Conservation (phyloP, 2,329 filamentous ascomycete genomes). For the Penicillium sp. region DNA sequence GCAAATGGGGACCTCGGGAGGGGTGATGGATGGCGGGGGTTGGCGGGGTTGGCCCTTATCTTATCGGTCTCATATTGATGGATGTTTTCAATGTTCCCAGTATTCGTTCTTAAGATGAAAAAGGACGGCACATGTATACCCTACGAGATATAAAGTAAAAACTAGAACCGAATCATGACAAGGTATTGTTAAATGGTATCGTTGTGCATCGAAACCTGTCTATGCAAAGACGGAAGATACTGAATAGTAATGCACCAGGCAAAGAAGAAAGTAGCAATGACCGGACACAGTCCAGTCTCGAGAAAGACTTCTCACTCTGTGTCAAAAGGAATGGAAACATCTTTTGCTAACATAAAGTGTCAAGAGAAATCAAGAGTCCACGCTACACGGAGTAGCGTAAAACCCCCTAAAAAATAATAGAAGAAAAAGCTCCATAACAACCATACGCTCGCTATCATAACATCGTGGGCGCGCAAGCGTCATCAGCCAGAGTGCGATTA, state of each 20-base stretch:
- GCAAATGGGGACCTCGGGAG: not conserved
- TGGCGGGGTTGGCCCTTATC: constrained; percentile 12
- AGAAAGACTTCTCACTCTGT: not conserved
- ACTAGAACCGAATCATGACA: not conserved
- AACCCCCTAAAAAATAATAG: not conserved
- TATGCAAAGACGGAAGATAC: constrained; percentile 10
- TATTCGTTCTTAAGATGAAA: not conserved
- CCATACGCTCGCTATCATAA: constrained; percentile 37
- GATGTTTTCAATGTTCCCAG: not conserved
- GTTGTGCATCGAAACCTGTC: constrained; percentile 14
- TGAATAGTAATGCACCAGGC: constrained; percentile 13
- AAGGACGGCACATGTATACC: not conserved
- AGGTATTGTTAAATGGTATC: constrained; percentile 9
- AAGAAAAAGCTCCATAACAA: constrained; percentile 25
- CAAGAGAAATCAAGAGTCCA: not conserved
- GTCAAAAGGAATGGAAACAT: not conserved
- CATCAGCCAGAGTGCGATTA: constrained; percentile 5
- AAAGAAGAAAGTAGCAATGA: constrained; percentile 1
- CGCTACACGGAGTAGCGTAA: not conserved
- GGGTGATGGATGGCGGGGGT: constrained; percentile 6
- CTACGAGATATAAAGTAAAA: not conserved
- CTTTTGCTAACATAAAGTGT: not conserved
- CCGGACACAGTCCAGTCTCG: not conserved
- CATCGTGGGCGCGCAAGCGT: constrained; percentile 23
- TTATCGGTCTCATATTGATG: not conserved